Evolutionary conservation across 768 basidiomycete species (phyloP), one percentile per base, ranked within the genome.

Genomic region (Nidularia pulvinata): DNA sequence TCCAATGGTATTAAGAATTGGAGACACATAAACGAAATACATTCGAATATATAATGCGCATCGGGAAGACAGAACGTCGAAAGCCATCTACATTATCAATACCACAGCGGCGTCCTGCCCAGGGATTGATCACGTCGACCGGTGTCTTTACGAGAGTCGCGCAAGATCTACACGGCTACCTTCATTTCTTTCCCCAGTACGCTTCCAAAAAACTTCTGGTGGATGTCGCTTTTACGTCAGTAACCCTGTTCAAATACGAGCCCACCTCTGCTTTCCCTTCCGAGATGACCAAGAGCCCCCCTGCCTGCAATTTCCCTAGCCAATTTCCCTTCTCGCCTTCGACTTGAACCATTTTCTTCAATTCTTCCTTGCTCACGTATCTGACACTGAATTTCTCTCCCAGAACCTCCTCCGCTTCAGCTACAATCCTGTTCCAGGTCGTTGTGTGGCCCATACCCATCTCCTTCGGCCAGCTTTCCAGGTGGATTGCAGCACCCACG

Each of bases 391-490:
- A 16, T 33, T 36, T 52, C 25, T 33, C 35, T 11, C 33, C 44
- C 7, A 45, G 36, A 5, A 52, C 51, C 25, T 43, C 33, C 30
- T 52, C 51, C 7, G 25, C 51, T 4, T 52, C 44, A 32, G 32
- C 43, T 35, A 52, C 32, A 13, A 52, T 14, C 7, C 35, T 14
- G 32, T 52, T 52, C 33, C 46, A 52, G 13, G 51, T 33, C 5
- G 51, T 52, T 9, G 44, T 52, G n/a, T 52, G 42, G 4, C 51
- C 14, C 51, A 52, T 52, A n/a, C 51, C 44, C 7, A 52, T 32
- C n/a, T 52, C 51, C 14, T 52, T 44, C 6, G 51, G 51, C 51
- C 51, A 52, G 32, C 19, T 11, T 4, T 19, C 43, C 13, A 52
- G 33, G 14, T 44, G 36, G 7, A 52, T 44, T 6, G 51, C 51